Evolutionary conservation across 1,284 basidiomycete genomes (phyloP), one percentile per base, ranked within the genome.

Genomic region (Papiliotrema fonsecae): DNA sequence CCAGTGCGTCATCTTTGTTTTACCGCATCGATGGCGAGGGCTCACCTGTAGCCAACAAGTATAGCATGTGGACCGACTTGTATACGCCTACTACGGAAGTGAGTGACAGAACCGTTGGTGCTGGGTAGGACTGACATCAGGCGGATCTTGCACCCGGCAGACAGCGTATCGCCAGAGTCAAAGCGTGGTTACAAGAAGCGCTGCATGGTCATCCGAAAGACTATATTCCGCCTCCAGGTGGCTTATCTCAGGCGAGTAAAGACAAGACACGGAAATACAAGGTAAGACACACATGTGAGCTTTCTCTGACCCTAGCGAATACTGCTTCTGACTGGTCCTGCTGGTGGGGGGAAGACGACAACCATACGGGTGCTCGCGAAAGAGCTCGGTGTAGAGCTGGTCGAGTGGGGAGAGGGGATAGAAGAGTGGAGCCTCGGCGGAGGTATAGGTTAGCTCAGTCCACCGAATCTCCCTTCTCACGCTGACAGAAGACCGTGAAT

Each of bases 341-440:
- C 92, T 7, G 96, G 94, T 0, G 82, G 84, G 0, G 94, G 83
- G 0, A 98, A 98, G 76, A 94, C 93, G 0, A 81, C 90, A 0
- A 89, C 89, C 0, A 59, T 97, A 0, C 81, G 81, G 11, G 79
- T 92, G 0, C 75, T 98, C 6, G 79, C 88, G 0, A 72, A 76
- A 21, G 86, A 94, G 60, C 74, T 96, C 52, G 81, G 79, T 2
- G 82, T 88, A 43, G 86, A 93, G 36, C 77, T 97, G 19, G 66
- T 90, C 26, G 94, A 98, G 69, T 97, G 92, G 90, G 77, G 80
- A 4, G 73, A 75, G 48, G 63, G 68, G 4, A 58, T 64, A 2
- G 70, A 74, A 42, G 73, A 75, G 38, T 64, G 56, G 59, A 70
- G 59, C 31, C 50, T 74, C 10, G 65, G 65, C 2, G 54, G 54